Evolutionary conservation across 1,139 yeast genomes (phyloP), one percentile per base, ranked within the genome.

Genomic region (Tardiomyces blankii): DNA sequence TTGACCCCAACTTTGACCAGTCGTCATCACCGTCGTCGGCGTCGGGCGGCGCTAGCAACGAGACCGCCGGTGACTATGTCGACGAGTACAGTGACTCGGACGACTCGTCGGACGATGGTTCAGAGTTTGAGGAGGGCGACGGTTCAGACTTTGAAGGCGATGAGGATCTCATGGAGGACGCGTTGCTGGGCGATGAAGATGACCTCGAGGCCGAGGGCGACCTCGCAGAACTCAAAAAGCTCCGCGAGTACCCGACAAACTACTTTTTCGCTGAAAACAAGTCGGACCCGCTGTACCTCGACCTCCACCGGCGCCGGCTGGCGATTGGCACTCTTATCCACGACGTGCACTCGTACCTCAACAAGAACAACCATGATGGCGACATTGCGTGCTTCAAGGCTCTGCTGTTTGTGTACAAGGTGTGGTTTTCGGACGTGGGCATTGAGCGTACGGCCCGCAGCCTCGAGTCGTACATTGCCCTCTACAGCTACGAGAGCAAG

Each of bases 361-460:
- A 64, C 2, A 62, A 68, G 66, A 75, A 46, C 75, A 75, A 47
- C 42, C 39, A 38, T 21, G 79, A 75, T 46, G 88, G 84, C 51
- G 83, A 86, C 51, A 76, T 86, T n/a, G 77, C 78, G 16, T 64
- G 85, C 18, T 76, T 81, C 61, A 79, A 79, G 54, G 78, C 80
- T 41, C 70, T 82, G 43, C 65, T 88, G 42, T 78, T 79, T 57
- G 82, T 82, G 2, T 62, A 83, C 46, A 80, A 83, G 54, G 78
- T 83, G 11, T 91, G 95, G 88, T 78, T 91, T 52, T 75, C 85
- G 16, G 94, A 88, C 60, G 83, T 84, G 25, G 95, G 95, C 1
- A 73, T 78, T 51, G 95, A 85, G 55, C 69, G 84, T 13, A 68
- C 82, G 1, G 75, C 82, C 44, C 82, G 75, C 45, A 67, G 75